Evolutionary conservation across 176 grass and related monocot genomes (phyloP), one percentile per base, ranked within the genome.

Genomic region (Otatea glauca): DNA sequence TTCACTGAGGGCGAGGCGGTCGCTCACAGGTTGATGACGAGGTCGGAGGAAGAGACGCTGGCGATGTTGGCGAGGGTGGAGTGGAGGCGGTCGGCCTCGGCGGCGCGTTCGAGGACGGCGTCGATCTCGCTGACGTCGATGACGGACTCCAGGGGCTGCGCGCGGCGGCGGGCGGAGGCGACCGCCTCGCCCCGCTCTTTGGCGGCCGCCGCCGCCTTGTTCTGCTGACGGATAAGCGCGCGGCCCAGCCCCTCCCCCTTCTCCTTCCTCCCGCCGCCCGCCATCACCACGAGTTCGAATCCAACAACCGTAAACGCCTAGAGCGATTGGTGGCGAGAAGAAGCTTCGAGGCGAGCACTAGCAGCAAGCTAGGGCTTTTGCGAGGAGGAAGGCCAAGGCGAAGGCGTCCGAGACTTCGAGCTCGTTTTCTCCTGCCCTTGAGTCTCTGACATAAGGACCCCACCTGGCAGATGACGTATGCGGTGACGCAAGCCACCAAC

Each of bases 121-220:
- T 94, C 92, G 65, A 97, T 94, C 68, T 97, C 95, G 87, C 89
- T 83, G 90, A 92, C 83, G 21, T 97, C 92, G 54, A 86, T 97
- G 86, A 92, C 79, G 59, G 95, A 97, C 74, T 97, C 92, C 50
- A 97, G 92, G 3, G 86, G 70, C 62, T 47, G 82, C 34, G 88
- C 74, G 23, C 87, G 81, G 79, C 88, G 88, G 50, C 81, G 85
- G 35, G 78, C 73, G 75, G 73, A 88, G 55, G 73, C 62, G 8
- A 89, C 70, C 44, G 83, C 94, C 13, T 88, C 83, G 25, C 94
- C 92, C 49, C 92, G 88, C 84, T 94, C 94, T 86, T 86, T 92
- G 23, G 90, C 81, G n/a, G 89, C 79, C 29, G 73, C 78, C 20
- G 76, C 89, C 83, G 77, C 88, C 81, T 86, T 88, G 88, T 97